Evolutionary conservation across 2,329 filamentous ascomycete species (phyloP), one percentile per base, ranked within the genome.

Genomic region (Pleurostoma richardsiae): DNA sequence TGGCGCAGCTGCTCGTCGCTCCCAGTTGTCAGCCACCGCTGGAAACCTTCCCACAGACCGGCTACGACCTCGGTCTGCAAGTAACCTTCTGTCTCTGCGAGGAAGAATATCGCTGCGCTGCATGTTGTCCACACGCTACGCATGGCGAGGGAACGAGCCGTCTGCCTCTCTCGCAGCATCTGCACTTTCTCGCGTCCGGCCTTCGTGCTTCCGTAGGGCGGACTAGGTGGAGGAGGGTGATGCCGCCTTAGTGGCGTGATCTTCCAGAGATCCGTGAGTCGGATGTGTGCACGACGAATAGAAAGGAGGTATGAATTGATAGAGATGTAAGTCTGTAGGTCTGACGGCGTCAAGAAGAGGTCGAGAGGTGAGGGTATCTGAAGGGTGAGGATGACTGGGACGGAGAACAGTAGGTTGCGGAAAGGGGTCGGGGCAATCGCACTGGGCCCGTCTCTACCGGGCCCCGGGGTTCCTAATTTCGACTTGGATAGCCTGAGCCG

Each of bases 51-150:
- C 82, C 90, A 96, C 2, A 89, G 83, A 30, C 84, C 83, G 49
- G 84, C 81, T 10, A 96, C 85, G 5, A 97, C 85, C 59, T 96
- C 90, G 1, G 88, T 89, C 63, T 96, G 92, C 40, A 97, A 82
- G 58, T 95, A 97, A 3, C 83, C 83, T 54, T 92, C 87, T 10
- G 89, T 85, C 62, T 96, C 91, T 0, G 88, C 89, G 4, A 97
- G 74, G 55, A 97, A 87, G 68, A 96, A 96, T 4, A 95, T 80
- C 2, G 89, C 86, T 3, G 90, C 88, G 59, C 88, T 90, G 55
- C 87, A 86, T 0, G 89, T 95, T 0, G 90, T 92, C 94, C 94
- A 99, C 1, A 92, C 80, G 52, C 83, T 86, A 11, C 94, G 82
- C 76, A 95, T 86, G 1, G 80, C 77, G 31, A 76, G 73, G 4